These are phyloP conservation scores for Metschnikowia shivogae DNA, from an alignment of 805 yeast genomes.

Conservation along the genomic window DNA sequence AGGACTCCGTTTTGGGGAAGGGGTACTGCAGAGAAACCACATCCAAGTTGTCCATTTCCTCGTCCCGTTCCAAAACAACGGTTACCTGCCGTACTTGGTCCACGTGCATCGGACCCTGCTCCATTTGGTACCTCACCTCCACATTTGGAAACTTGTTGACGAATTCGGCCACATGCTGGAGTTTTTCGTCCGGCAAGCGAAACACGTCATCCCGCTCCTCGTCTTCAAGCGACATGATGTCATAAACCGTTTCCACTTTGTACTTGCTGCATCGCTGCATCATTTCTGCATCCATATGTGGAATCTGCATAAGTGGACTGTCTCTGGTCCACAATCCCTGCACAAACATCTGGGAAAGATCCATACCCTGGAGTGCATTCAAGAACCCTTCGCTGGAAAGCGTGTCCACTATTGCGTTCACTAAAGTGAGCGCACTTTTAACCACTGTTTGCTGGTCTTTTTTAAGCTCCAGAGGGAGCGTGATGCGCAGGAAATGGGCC, in stretches of 20 bases:
- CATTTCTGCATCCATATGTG: conserved; percentile 52
- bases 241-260: conserved; percentile 69
- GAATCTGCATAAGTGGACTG: conserved; percentile 75
- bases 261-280: conserved; percentile 51
- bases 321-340: conserved; percentile 86
- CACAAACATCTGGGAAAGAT: conserved; percentile 78
- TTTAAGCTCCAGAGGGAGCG: conserved; percentile 57
- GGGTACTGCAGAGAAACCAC: conserved; percentile 64
- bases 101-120: conserved; percentile 37
- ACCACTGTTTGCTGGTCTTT: conserved; percentile 56
- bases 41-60: conserved; percentile 63
- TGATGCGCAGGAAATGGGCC: conserved; percentile 70
- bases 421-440: conserved; percentile 43
- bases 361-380: conserved; percentile 80
- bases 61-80: conserved; percentile 63
- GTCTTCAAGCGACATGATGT: conserved; percentile 76
- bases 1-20: conserved; percentile 53
- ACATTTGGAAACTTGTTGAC: conserved; percentile 88
- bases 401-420: conserved; percentile 69
- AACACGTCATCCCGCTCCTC: conserved; percentile 63
- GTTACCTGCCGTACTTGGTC: conserved; percentile 46
- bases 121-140: conserved; percentile 58
- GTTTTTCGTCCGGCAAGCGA: conserved; percentile 43
- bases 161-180: conserved; percentile 74
- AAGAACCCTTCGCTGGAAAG: conserved; percentile 76